phyloP scores from a whole-genome alignment of 495 filamentous ascomycete species.

The Penicillium diatomitis region DNA sequence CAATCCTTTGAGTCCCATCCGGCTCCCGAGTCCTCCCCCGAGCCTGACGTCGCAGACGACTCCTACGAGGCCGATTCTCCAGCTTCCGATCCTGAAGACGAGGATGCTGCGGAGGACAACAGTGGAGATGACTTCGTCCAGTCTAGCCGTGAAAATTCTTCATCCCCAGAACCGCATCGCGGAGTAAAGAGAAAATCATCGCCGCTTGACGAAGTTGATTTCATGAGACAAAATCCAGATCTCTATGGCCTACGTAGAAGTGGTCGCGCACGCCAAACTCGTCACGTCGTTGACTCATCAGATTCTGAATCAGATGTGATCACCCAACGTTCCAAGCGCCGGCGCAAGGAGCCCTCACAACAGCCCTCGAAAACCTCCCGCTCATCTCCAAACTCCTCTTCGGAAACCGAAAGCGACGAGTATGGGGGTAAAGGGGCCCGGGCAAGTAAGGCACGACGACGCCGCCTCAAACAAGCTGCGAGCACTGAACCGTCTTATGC shows the following conservation, averaged over 20 bases:
- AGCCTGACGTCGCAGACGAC: slow-evolving; percentile 58
- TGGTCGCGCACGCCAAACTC: slow-evolving; percentile 49
- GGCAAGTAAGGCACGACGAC: slow-evolving; percentile 62
- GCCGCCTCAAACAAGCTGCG: slow-evolving; percentile 52
- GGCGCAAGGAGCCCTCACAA: slow-evolving; percentile 30
- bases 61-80: slow-evolving; percentile 30
- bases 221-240: slow-evolving; percentile 87
- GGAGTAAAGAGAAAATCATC: slow-evolving; percentile 69
- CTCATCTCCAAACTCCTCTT: slow-evolving; percentile 35
- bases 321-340: slow-evolving; percentile 31
- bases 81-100: slow-evolving; percentile 54
- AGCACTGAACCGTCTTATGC: slow-evolving; percentile 50
- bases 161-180: slow-evolving; percentile 54
- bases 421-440: slow-evolving; percentile 53
- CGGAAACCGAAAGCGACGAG: slow-evolving; percentile 47
- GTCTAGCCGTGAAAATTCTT: slow-evolving; percentile 48
- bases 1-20: slow-evolving; percentile 35
- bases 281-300: slow-evolving; percentile 59
- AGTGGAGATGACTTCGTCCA: slow-evolving; percentile 45
- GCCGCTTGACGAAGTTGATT: slow-evolving; percentile 65
- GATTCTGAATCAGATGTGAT: slow-evolving; percentile 50
- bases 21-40: slow-evolving; percentile 42
- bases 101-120: slow-evolving; percentile 64
- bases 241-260: slow-evolving; percentile 89
- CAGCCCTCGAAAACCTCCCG: slow-evolving; percentile 38